Conservation (phyloP, 768 basidiomycete species). For the Amanita rubescens region DNA sequence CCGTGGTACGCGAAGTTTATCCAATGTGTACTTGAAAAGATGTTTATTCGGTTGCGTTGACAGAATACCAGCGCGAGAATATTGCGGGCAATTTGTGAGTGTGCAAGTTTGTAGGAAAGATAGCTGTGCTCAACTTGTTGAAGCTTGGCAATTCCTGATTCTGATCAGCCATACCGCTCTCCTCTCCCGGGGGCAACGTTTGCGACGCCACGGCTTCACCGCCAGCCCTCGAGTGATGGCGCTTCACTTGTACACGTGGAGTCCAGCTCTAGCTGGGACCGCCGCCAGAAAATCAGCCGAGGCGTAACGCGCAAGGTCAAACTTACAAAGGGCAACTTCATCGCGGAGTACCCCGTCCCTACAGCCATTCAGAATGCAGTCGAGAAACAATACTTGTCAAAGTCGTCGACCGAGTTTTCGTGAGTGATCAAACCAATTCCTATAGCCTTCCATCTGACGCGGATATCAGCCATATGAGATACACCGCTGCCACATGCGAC, state of each 20-base stretch:
- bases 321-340: conserved; percentile 89
- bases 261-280: conserved; percentile 31
- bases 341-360: conserved; percentile 84
- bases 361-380: conserved; percentile 78
- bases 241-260: background rate
- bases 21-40: background rate
- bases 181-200: conserved; percentile 1
- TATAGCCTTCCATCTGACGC: background rate
- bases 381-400: conserved; percentile 66
- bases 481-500: conserved; percentile 89
- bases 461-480: conserved; percentile 72
- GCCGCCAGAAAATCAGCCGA: conserved; percentile 86
- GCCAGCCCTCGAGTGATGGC: background rate
- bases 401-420: conserved; percentile 86
- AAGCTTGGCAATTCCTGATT: background rate
- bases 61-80: background rate
- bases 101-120: background rate
- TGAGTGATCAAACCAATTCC: conserved; percentile 29
- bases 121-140: background rate
- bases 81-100: background rate
- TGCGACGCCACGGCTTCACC: background rate
- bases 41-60: background rate
- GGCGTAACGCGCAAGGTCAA: conserved; percentile 88
- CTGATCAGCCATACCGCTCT: conserved; percentile 4
- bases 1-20: background rate